These are phyloP conservation scores for Neurospora sp. DNA, from an alignment of 495 filamentous ascomycete genomes.

Conservation along the genomic window DNA sequence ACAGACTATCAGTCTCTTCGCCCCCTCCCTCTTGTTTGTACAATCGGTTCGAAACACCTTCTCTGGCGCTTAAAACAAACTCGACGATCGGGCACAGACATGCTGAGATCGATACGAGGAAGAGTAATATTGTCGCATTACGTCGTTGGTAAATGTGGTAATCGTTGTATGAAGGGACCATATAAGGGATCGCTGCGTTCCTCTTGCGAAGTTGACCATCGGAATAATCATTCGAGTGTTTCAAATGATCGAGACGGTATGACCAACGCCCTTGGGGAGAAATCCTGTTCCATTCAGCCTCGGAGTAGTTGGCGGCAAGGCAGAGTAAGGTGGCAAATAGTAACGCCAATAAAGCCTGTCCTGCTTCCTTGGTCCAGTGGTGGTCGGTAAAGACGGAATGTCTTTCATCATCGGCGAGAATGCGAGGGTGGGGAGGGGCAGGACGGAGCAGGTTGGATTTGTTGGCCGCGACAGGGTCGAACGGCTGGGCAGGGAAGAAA, in stretches of 20 bases:
- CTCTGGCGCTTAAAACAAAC: neutral
- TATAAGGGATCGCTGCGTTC: neutral
- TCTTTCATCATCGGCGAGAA: too few relatives aligned
- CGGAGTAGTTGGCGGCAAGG: fast-evolving
- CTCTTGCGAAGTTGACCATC: too few relatives aligned
- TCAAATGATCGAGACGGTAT: neutral
- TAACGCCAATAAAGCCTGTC: neutral
- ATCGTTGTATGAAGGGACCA: neutral
- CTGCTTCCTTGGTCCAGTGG: neutral
- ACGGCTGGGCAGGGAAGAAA: too few relatives aligned
- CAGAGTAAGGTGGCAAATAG: neutral
- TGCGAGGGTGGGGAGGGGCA: too few relatives aligned
- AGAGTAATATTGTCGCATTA: neutral
- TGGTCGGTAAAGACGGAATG: neutral
- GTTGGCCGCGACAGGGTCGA: too few relatives aligned
- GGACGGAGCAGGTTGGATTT: too few relatives aligned
- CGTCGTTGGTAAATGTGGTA: neutral
- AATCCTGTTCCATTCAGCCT: neutral
- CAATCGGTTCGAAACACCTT: neutral
- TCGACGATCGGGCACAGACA: neutral
- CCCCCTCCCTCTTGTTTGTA: neutral
- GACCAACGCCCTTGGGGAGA: neutral
- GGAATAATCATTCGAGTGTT: too few relatives aligned
- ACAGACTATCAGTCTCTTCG: neutral
- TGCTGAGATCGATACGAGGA: neutral